These are phyloP conservation scores for Chamaecrista fasciculata DNA, from an alignment of 306 rosid species.

Conservation along the genomic window DNA sequence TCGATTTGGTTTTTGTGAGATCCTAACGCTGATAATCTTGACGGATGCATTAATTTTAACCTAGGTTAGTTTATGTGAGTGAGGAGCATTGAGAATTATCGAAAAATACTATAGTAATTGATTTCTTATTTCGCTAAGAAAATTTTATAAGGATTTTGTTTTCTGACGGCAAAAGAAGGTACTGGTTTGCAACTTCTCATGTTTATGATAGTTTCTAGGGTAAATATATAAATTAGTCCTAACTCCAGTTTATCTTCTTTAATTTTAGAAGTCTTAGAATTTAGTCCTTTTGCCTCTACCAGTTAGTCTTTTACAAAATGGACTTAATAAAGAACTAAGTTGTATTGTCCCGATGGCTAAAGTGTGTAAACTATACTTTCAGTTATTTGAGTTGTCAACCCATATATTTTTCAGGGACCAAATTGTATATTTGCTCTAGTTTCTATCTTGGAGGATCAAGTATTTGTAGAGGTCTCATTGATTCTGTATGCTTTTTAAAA, in stretches of 20 bases:
- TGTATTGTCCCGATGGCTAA: too few species aligned
- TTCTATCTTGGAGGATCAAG: not conserved
- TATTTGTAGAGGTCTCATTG: not conserved
- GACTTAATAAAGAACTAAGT: too few species aligned
- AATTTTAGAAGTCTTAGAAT: too few species aligned
- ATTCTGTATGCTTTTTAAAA: not conserved
- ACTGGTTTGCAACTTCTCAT: not conserved
- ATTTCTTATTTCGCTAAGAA: not conserved
- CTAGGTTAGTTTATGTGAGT: slow-evolving; percentile 10
- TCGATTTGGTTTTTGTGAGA: not conserved
- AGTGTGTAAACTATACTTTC: too few species aligned
- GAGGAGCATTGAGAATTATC: slow-evolving; percentile 1
- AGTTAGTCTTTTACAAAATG: too few species aligned
- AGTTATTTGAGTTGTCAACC: too few species aligned
- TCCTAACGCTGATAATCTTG: not conserved
- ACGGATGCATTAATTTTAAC: slow-evolving; percentile 8
- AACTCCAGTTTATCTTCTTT: too few species aligned
- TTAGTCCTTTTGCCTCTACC: too few species aligned
- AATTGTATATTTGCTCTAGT: too few species aligned
- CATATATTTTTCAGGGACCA: too few species aligned
- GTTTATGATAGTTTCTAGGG: slow-evolving; percentile 5
- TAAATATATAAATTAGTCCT: too few species aligned
- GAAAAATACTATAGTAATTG: not conserved
- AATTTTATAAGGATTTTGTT: not conserved
- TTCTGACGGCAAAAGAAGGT: not conserved